phyloP scores from a whole-genome alignment of 257 asterid species.

The Solanum bukasovii region DNA sequence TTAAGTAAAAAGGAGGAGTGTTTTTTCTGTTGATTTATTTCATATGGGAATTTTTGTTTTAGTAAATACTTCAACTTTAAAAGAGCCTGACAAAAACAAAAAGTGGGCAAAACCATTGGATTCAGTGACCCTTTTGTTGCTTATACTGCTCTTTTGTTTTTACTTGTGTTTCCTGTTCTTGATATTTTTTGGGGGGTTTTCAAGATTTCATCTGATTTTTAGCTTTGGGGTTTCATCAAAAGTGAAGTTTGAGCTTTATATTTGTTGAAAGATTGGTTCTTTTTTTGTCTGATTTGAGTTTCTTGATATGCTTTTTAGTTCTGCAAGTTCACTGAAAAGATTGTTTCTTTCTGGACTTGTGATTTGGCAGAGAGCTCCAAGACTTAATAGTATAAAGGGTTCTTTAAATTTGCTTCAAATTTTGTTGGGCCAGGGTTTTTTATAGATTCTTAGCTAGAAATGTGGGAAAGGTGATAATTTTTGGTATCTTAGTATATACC shows the following conservation, averaged over 20 bases:
- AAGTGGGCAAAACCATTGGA: background rate
- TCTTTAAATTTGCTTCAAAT: background rate
- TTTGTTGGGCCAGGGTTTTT: background rate
- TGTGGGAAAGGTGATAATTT: background rate
- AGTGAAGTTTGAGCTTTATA: background rate
- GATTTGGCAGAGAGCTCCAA: background rate
- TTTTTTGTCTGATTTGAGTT: background rate
- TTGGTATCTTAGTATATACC: background rate
- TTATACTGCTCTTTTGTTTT: background rate
- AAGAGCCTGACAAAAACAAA: background rate
- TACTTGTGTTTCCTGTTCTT: background rate
- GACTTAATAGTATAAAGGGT: background rate
- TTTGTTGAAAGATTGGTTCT: constrained; percentile 9
- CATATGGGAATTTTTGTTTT: background rate
- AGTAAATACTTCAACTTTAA: background rate
- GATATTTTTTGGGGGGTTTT: background rate
- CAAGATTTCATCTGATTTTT: constrained; percentile 6
- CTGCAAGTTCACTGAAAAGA: background rate
- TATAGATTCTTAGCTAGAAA: background rate
- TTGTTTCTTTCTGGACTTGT: constrained; percentile 1
- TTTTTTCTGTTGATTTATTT: background rate
- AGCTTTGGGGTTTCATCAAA: constrained; percentile 6
- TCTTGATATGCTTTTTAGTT: constrained; percentile 11
- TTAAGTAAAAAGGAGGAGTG: background rate
- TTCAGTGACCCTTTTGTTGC: constrained; percentile 9